phyloP scores from a whole-genome alignment of 208 protist species.

The Acanthamoeba sp. region DNA sequence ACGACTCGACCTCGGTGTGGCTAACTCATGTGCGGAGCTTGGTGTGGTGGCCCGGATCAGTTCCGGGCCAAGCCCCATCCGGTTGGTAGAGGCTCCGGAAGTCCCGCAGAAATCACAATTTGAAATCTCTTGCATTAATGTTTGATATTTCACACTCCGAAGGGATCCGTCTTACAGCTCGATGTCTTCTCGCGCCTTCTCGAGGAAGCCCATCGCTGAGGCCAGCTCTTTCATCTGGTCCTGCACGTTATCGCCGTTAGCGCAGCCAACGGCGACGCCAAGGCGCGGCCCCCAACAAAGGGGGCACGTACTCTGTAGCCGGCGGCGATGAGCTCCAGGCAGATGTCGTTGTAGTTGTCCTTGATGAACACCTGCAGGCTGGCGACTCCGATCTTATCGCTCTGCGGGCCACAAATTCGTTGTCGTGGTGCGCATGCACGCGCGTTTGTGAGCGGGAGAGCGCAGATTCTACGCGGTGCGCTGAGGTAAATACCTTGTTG shows the following conservation, averaged over 20 bases:
- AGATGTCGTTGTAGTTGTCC: slow-evolving; percentile 19
- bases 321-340: background rate
- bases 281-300: too few species aligned
- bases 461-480: too few species aligned
- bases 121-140: background rate
- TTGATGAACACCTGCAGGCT: background rate
- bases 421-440: background rate
- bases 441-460: background rate
- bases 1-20: too few species aligned
- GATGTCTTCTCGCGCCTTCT: slow-evolving; percentile 42
- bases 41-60: too few species aligned
- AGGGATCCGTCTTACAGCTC: background rate
- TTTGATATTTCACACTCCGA: background rate
- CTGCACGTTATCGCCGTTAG: too few species aligned
- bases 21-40: too few species aligned
- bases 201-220: background rate
- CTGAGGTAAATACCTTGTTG: background rate
- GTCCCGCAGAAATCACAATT: background rate
- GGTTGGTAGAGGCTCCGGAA: background rate
- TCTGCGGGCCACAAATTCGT: background rate
- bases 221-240: slow-evolving; percentile 51
- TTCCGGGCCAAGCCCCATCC: too few species aligned
- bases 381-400: background rate
- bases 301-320: background rate
- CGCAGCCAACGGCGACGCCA: too few species aligned